Evolutionary conservation across 2,329 filamentous ascomycete genomes (phyloP).

Genomic region (Fusarium denticulatum): DNA sequence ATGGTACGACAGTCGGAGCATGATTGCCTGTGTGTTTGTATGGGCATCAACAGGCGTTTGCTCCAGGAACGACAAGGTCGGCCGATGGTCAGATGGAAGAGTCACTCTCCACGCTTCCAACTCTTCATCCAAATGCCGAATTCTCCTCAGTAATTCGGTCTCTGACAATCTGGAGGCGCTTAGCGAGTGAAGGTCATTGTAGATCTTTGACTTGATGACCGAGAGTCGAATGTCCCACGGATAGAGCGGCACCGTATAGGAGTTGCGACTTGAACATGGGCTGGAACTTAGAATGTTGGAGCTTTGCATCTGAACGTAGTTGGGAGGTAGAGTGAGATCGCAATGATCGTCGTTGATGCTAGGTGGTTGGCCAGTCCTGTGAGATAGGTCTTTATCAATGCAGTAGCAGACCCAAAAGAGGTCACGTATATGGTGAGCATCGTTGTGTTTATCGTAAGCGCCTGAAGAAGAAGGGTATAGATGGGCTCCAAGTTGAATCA

Average conservation of each 20-base stretch:
- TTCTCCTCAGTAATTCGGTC: background rate
- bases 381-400: conserved; percentile 12
- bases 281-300: background rate
- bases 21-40: background rate
- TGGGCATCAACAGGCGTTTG: background rate
- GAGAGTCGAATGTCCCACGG: background rate
- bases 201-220: background rate
- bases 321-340: background rate
- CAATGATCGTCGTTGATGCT: conserved; percentile 10
- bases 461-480: rapidly evolving
- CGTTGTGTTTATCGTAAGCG: background rate
- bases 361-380: background rate
- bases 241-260: background rate
- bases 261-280: rapidly evolving
- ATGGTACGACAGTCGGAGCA: conserved; percentile 2
- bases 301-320: background rate
- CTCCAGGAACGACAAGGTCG: background rate
- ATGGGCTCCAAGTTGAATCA: background rate
- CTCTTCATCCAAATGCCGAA: conserved; percentile 9
- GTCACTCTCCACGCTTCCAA: conserved; percentile 16
- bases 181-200: background rate
- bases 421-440: background rate
- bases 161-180: background rate
- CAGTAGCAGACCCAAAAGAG: conserved; percentile 25
- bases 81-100: background rate